phyloP scores from a whole-genome alignment of 2,329 filamentous ascomycete genomes.

The Hymenoscyphus albidus region DNA sequence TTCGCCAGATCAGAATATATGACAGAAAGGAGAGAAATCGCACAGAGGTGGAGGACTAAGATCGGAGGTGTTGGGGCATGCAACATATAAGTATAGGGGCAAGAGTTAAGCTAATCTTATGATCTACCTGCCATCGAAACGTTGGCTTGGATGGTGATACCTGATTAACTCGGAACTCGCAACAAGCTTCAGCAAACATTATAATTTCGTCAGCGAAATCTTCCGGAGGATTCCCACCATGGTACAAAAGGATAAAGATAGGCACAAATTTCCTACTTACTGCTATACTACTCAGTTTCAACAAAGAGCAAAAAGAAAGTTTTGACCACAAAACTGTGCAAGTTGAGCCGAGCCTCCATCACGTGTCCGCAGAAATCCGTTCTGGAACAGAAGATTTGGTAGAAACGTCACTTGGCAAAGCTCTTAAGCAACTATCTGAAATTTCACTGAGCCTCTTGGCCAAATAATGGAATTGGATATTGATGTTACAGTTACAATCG shows the following conservation, averaged over 20 bases:
- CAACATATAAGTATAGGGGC: background rate
- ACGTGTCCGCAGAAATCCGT: background rate
- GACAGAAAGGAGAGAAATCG: background rate
- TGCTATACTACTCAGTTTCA: background rate
- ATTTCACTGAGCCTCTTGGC: background rate
- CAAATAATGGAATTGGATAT: background rate
- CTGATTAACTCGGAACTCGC: background rate
- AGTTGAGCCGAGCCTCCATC: background rate
- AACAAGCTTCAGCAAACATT: background rate
- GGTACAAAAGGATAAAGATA: background rate
- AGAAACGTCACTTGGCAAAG: background rate
- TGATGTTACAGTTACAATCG: background rate
- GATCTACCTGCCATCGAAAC: slow-evolving; percentile 6
- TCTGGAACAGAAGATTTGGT: background rate
- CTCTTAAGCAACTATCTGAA: background rate
- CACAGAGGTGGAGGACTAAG: background rate
- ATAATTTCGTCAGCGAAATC: background rate
- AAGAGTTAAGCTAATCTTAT: background rate
- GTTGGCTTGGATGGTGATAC: slow-evolving; percentile 4
- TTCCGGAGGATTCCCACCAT: background rate
- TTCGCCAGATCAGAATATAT: slow-evolving; percentile 2
- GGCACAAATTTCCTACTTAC: background rate
- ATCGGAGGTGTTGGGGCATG: background rate
- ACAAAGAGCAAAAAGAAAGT: background rate
- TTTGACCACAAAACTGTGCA: background rate